phyloP scores from a whole-genome alignment of 108 stramenopile genomes.

The Hondaea fermentalgiana region DNA sequence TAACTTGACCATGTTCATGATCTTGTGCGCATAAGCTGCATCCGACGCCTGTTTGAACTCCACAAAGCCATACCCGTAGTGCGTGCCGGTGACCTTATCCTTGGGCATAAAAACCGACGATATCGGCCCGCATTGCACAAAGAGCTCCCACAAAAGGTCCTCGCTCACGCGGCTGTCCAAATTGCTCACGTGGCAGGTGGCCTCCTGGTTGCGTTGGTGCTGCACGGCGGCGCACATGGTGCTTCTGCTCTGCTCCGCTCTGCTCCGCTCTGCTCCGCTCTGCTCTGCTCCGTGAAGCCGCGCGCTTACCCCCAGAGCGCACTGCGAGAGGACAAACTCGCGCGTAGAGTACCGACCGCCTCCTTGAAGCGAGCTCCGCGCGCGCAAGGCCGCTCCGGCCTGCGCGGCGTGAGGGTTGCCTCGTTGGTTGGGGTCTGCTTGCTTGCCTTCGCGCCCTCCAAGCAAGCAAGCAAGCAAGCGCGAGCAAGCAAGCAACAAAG shows the following conservation, averaged over 20 bases:
- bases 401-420: too few relatives aligned
- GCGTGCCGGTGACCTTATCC: conserved; percentile 76
- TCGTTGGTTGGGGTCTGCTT: too few relatives aligned
- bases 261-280: background rate
- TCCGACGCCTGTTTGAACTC: conserved; percentile 83
- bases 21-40: conserved; percentile 91
- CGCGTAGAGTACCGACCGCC: too few relatives aligned
- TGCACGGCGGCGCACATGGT: conserved; percentile 60
- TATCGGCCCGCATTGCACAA: conserved; percentile 85
- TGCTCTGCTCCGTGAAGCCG: too few relatives aligned
- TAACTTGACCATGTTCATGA: conserved; percentile 92
- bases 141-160: conserved; percentile 82
- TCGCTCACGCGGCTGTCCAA: conserved; percentile 75
- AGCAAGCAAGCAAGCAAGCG: too few relatives aligned
- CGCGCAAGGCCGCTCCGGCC: too few relatives aligned
- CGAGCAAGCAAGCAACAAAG: too few relatives aligned
- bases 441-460: too few relatives aligned
- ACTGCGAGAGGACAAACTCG: too few relatives aligned
- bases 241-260: background rate
- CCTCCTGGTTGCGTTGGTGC: conserved; percentile 97
- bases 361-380: too few relatives aligned
- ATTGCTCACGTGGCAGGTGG: conserved; percentile 93
- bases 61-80: conserved; percentile 90
- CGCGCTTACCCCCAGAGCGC: too few relatives aligned
- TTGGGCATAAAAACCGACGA: conserved; percentile 93